Evolutionary conservation across 2,329 filamentous ascomycete genomes (phyloP), one percentile per base, ranked within the genome.

Genomic region (Paecilomyces niveus): DNA sequence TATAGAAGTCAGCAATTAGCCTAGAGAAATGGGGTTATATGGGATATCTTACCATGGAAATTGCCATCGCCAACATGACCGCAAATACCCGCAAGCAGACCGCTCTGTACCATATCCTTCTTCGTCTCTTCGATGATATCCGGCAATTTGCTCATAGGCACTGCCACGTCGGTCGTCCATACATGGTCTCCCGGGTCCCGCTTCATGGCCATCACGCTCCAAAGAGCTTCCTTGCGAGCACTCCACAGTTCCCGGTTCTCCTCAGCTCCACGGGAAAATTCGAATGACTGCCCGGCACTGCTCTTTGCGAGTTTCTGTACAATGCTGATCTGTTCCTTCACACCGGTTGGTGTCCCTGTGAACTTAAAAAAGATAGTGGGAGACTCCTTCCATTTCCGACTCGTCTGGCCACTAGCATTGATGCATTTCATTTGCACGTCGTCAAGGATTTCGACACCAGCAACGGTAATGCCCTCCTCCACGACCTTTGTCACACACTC

Each of bases 391-490:
- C 89, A 92, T 39, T 76, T 77, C 24, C 79, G 70, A 50, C 70
- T 72, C 2, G 78, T 80, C 8, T 72, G 69, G 35, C 76, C 69
- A 59, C 76, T 78, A 53, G 74, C 73, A 63, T 88, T 88, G 72
- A 88, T 87, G 70, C 83, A 86, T 62, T 79, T 76, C 85, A 97
- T 97, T 78, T 96, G 92, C 58, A 92, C 88, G 70, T 96, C 92
- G 75, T 97, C 92, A 29, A 97, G 80, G 59, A 97, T 89, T 76
- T 97, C 92, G 51, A 97, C 86, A n/a, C 92, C 92, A 0, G 92
- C 92, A 50, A 97, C 87, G 31, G 89, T 90, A 10, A 96, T 84
- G 26, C 91, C 92, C 56, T 88, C 83, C 52, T 85, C 85, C 3
- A 97, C 92, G 10, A 96, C 90, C 57, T 83, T 83, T 64, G 87